A percentile compares a stretch with the other conserved stretches of the same genome.
Evolutionary conservation across 2,329 filamentous ascomycete genomes (phyloP).

Genomic region (Iodosphaeria phyllophila): DNA sequence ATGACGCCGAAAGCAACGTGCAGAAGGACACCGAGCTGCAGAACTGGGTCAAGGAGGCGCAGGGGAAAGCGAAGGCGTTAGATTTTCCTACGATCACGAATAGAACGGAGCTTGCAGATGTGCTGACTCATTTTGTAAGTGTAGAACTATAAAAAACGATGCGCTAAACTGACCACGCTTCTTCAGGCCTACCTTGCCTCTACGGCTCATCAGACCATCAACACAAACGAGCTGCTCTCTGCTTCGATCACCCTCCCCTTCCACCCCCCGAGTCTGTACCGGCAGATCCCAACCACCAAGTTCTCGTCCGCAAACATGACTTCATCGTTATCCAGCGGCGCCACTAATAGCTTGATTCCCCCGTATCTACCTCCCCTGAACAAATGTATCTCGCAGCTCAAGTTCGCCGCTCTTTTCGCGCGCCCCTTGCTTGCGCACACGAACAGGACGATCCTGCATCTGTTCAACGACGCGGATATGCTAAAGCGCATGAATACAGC

Average conservation of each 20-base stretch:
- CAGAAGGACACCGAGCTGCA: conserved; percentile 20
- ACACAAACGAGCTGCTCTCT: conserved; percentile 20
- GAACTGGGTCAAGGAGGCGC: conserved; percentile 23
- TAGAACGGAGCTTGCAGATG: conserved; percentile 6
- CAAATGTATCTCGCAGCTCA: conserved; percentile 17
- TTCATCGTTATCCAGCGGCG: no score
- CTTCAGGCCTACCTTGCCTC: conserved; percentile 16
- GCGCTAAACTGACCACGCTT: conserved; percentile 23
- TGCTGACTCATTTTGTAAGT: no score
- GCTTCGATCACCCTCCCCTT: conserved; percentile 20
- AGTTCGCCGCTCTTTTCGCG: conserved; percentile 19
- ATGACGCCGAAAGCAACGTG: conserved; percentile 14
- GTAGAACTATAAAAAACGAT: no score
- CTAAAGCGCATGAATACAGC: no score
- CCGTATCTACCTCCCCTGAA: conserved; percentile 15
- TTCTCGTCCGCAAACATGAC: conserved; percentile 15
- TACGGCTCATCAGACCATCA: conserved; percentile 21
- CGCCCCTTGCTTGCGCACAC: conserved; percentile 17
- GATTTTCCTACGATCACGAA: conserved; percentile 20
- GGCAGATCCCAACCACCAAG: conserved; percentile 19
- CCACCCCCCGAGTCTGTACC: conserved; percentile 21
- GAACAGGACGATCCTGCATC: conserved; percentile 19
- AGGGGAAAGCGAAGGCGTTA: conserved; percentile 14
- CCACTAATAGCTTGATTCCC: no score
- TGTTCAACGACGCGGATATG: conserved; percentile 19